Evolutionary conservation across 2,329 filamentous ascomycete species (phyloP).

Genomic region (Aspergillus sojae): DNA sequence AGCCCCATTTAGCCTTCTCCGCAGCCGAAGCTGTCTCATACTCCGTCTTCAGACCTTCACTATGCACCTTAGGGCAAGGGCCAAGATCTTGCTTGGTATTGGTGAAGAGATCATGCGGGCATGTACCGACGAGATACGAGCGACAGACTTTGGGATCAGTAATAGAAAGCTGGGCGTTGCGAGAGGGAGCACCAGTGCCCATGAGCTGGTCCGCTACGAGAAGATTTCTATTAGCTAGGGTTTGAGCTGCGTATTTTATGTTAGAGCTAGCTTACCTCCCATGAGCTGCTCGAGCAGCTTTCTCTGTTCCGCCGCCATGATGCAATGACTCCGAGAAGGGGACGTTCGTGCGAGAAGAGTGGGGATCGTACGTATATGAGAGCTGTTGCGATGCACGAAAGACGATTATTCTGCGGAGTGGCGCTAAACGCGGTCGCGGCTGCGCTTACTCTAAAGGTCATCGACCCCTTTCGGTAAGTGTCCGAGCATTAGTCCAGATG

Average conservation of each 20-base stretch:
- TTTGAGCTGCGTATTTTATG: constrained; percentile 12
- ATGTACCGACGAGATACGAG: constrained; percentile 90
- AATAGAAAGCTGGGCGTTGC: constrained; percentile 79
- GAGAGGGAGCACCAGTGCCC: constrained; percentile 72
- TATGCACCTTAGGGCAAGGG: constrained; percentile 83
- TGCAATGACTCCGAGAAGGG: constrained; percentile 17
- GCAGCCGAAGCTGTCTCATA: constrained; percentile 74
- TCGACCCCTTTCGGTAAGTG: constrained; percentile 10
- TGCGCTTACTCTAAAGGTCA: constrained; percentile 21
- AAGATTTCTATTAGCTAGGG: constrained; percentile 31
- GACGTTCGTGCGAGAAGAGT: not conserved
- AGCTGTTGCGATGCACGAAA: constrained; percentile 10
- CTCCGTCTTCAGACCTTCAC: constrained; percentile 83
- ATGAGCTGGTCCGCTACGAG: constrained; percentile 66
- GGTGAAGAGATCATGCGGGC: constrained; percentile 97
- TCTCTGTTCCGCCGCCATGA: constrained; percentile 94
- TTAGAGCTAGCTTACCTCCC: constrained; percentile 49
- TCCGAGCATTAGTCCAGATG: not conserved
- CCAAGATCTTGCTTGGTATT: constrained; percentile 99
- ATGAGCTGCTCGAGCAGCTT: constrained; percentile 96
- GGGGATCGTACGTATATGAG: constrained; percentile 6
- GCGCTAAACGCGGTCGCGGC: constrained; percentile 33
- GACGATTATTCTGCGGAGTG: constrained; percentile 22
- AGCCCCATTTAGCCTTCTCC: constrained; percentile 78
- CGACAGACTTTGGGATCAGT: constrained; percentile 93